These are phyloP conservation scores for Globisporangium splendens DNA, from an alignment of 352 stramenopile species.

Conservation along the genomic window DNA sequence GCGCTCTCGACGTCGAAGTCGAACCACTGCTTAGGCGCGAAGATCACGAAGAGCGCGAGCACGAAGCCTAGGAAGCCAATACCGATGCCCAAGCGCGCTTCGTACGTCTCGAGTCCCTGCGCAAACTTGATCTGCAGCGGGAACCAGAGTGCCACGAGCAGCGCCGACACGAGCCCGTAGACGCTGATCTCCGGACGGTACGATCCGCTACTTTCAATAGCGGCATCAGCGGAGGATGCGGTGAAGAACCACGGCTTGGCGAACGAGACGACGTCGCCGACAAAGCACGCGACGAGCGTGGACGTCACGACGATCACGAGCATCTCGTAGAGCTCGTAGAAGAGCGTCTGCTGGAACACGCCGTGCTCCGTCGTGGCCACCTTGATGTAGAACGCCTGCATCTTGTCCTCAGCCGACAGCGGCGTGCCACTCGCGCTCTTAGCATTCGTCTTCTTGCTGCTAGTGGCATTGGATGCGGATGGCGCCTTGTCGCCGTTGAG, in stretches of 20 bases:
- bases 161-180: conserved; percentile 58
- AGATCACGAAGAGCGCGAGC: conserved; percentile 52
- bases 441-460: conserved; percentile 15
- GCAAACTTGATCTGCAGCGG: conserved; percentile 70
- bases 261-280: conserved; percentile 44
- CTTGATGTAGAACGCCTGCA: conserved; percentile 71
- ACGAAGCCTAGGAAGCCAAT: conserved; percentile 59
- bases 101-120: conserved; percentile 55
- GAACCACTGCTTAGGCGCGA: conserved; percentile 50
- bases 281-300: conserved; percentile 37
- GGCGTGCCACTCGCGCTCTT: conserved; percentile 20
- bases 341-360: conserved; percentile 70
- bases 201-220: neutral
- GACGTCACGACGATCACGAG: conserved; percentile 67
- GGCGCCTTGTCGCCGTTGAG: conserved; percentile 43
- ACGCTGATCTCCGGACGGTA: conserved; percentile 47
- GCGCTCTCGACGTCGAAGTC: conserved; percentile 71
- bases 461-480: neutral
- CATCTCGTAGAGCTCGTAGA: conserved; percentile 84
- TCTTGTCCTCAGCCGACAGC: conserved; percentile 56
- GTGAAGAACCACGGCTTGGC: conserved; percentile 19
- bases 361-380: conserved; percentile 60
- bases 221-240: neutral
- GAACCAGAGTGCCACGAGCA: conserved; percentile 73
- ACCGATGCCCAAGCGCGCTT: conserved; percentile 51